Conservation (phyloP, 768 basidiomycete genomes). For the Lenzites betulinus region DNA sequence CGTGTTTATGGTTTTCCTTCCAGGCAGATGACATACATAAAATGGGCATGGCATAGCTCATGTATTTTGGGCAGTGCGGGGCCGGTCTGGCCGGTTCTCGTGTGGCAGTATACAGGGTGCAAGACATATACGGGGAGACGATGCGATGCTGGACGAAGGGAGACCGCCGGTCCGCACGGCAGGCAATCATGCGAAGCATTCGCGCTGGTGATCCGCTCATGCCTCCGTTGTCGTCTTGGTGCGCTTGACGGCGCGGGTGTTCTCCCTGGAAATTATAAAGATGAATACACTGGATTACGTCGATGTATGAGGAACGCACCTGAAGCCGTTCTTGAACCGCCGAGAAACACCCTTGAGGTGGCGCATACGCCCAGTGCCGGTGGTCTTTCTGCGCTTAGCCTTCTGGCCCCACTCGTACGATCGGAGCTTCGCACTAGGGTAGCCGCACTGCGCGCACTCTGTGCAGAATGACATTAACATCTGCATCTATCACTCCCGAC, state of each 20-base stretch:
- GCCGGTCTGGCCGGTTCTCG: slow-evolving; percentile 22
- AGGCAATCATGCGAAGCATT: slow-evolving; percentile 12
- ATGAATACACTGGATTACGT: too few species aligned
- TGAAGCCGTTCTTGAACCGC: slow-evolving; percentile 99
- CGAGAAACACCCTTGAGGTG: slow-evolving; percentile 91
- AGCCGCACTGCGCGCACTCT: slow-evolving; percentile 97
- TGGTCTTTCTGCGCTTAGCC: slow-evolving; percentile 99
- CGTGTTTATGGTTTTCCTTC: background rate
- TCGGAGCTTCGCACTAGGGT: slow-evolving; percentile 92
- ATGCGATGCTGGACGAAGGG: slow-evolving; percentile 23
- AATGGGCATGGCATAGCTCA: slow-evolving; percentile 30
- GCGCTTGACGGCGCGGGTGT: slow-evolving; percentile 88
- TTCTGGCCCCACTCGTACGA: slow-evolving; percentile 98
- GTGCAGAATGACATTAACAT: slow-evolving; percentile 1
- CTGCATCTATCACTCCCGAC: too few species aligned
- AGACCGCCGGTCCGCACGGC: slow-evolving; percentile 18
- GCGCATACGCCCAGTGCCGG: slow-evolving; percentile 94
- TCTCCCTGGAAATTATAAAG: slow-evolving; percentile 85
- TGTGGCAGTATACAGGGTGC: slow-evolving; percentile 21
- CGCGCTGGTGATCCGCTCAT: slow-evolving; percentile 29
- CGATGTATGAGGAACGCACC: too few species aligned
- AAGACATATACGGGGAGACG: slow-evolving; percentile 27
- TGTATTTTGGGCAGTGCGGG: slow-evolving; percentile 33
- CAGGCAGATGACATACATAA: slow-evolving; percentile 20
- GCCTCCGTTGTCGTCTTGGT: slow-evolving; percentile 57